Evolutionary conservation across 192 early-diverging fungal species (phyloP), one percentile per base, ranked within the genome.

Genomic region (Entophlyctis luteolus): DNA sequence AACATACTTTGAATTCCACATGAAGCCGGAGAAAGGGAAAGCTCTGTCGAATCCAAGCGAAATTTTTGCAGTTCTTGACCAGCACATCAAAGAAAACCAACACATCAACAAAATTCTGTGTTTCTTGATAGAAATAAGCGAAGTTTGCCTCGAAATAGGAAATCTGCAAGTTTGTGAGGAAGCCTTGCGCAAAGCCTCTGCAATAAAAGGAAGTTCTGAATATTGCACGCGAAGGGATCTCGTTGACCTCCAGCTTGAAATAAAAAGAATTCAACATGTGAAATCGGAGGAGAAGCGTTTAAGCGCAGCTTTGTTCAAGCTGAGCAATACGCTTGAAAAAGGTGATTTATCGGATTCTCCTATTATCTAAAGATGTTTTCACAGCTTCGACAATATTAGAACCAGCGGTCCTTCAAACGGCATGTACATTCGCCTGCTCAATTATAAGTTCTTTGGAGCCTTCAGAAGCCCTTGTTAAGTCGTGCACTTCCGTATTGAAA

Each of bases 161-260:
- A 3, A 10, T 6, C 22, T 59, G 4, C 14, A 25, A 42, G 18
- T 42, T 10, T 22, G 57, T 25, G 45, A 59, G 45, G 37, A 59
- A 42, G 57, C 57, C 14, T 23, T 59, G 18, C 37, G 45, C 37
- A 59, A 59, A 28, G 28, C 57, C 4, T n/a, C 14, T n/a, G 14
- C 27, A 0, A 39, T 59, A 42, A 10, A 18, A 6, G 57, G 4
- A 12, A 36, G 25, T 0, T 36, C 57, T 4, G 35, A 36, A 6
- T 32, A 48, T 8, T 31, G 18, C 20, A 31, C 32, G 6, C 14
- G 60, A 18, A 32, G 36, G 4, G 49, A 66, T 22, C 36, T 66
- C 4, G 50, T 66, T 18, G 49, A 54, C 23, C 50, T 52, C 42
- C 63, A 54, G 37, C 33, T 66, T 22, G 50, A 66, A 22, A 25